Base-by-base conservation (phyloP, 2,329 filamentous ascomycete species). In the Hypoxylon sp. region DNA sequence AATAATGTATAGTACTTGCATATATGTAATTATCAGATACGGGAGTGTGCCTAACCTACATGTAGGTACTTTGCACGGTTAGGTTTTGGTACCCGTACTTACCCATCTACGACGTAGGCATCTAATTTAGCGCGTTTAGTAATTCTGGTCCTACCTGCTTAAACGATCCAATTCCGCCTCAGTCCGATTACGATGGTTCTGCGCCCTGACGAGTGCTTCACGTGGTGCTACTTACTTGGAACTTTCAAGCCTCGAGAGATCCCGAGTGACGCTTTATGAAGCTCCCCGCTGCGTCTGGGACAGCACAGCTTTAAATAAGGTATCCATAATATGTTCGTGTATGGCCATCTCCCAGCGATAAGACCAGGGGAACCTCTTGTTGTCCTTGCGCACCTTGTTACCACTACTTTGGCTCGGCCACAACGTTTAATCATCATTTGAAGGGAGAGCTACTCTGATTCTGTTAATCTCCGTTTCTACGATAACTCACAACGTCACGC, bases 301-400 rank as follows among this genome's bases (percentile, higher is more conserved):
- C 67, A 67, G 53, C 48, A 61, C 45, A 10, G 23, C 43, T 62
- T 45, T 3, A 30, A 30, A 30, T n/a, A 46, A 50, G 41, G 41
- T 46, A 46, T 58, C 43, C 63, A 34, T 69, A 67, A 64, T 48
- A 68, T 70, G 69, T 56, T 68, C 60, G 64, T 50, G 52, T 70
- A 68, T 68, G 65, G 67, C 63, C 57, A 64, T 41, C 45, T 60
- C 51, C 60, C 49, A 61, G 60, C 65, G 57, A 68, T 55, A 57
- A 67, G 45, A 61, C 50, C 53, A 30, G 49, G 59, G 58, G 61
- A 66, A 56, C 45, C 55, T 58, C 38, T 50, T 68, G 19, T 60
- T 38, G 46, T 62, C 36, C 19, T 63, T 48, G 65, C 62, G 65
- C 57, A 66, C 45, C 52, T 49, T 45, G 46, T 50, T 50, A 34